Evolutionary conservation across 345 rosid genomes (phyloP), one percentile per base, ranked within the genome.

Genomic region (Ceriops zippeliana): DNA sequence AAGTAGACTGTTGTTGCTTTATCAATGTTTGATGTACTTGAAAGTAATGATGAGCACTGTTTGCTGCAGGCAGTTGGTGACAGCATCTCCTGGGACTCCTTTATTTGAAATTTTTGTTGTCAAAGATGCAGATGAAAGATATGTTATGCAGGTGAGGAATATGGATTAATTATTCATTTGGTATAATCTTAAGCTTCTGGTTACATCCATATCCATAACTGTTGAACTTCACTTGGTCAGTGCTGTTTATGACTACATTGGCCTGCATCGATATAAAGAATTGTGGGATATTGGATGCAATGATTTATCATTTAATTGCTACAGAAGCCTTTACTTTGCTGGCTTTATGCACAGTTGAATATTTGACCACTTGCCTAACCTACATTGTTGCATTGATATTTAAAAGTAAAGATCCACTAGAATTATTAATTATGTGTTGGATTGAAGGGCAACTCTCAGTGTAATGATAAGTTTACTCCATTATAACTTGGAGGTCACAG

Each of bases 71-170:
- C 96, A 93, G 80, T 78, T 93, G 85, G 86, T 83, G 68, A 83
- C 86, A 73, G 83, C 84, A 74, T 86, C 91, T 65, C 83, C 91
- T 71, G 98, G 98, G 76, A 86, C 88, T 73, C 97, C 93, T 22
- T 76, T 93, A n/a, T 93, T 91, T 80, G 98, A 93, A 83, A 87
- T 93, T 80, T 93, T 88, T 66, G 89, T 91, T 73, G 93, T 87
- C 75, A 91, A 86, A 83, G 89, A 89, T 67, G 77, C 73, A 37
- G 86, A 83, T 17, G 92, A 81, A 63, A 76, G 79, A 62, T 91
- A 89, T 72, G 78, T 73, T 62, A 91, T 86, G 96, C 90, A 91
- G 96, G 98, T 93, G 71, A 76, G 69, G 54, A 63, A 58, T 51
- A 72, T 38, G 22, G 28, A 26, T 19, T 66, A 42, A 42, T 38